Evolutionary conservation across 805 yeast species (phyloP).

Genomic region (Yamadazyma tumulicola): DNA sequence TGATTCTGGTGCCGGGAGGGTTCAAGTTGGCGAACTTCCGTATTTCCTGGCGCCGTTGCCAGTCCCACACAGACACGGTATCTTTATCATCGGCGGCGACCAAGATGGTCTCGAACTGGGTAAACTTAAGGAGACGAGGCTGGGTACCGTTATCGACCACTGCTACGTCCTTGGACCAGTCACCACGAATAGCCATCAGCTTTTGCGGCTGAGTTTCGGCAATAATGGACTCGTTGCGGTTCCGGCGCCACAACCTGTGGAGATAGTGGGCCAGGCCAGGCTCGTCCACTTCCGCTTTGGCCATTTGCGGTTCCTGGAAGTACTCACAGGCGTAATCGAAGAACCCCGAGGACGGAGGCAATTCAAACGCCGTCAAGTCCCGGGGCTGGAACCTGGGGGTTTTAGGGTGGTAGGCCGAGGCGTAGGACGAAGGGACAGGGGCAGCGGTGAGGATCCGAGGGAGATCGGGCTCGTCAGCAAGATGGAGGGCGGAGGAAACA

Average conservation of each 20-base stretch:
- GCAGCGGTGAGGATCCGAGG: constrained; percentile 35
- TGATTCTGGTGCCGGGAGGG: constrained; percentile 82
- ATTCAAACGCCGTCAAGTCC: constrained; percentile 21
- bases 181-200: constrained; percentile 73
- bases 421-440: constrained; percentile 34
- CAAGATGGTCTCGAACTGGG: constrained; percentile 86
- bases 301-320: constrained; percentile 95
- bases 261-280: constrained; percentile 88
- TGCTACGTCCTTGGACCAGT: constrained; percentile 69
- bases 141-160: constrained; percentile 71
- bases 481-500: constrained; percentile 35
- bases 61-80: constrained; percentile 81
- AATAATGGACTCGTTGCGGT: constrained; percentile 81
- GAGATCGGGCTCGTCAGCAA: constrained; percentile 40
- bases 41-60: constrained; percentile 59
- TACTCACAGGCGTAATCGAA: constrained; percentile 81
- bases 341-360: constrained; percentile 61
- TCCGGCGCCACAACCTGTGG: constrained; percentile 81
- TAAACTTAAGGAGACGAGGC: constrained; percentile 73
- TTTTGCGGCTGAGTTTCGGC: constrained; percentile 90
- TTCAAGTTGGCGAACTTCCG: constrained; percentile 78
- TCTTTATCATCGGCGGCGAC: constrained; percentile 83
- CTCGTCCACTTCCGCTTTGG: constrained; percentile 78
- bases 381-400: constrained; percentile 52
- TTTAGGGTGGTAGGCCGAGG: constrained; percentile 48